Base-by-base conservation (phyloP, 2,329 filamentous ascomycete genomes). In the Aspergillus pseudoterreus region DNA sequence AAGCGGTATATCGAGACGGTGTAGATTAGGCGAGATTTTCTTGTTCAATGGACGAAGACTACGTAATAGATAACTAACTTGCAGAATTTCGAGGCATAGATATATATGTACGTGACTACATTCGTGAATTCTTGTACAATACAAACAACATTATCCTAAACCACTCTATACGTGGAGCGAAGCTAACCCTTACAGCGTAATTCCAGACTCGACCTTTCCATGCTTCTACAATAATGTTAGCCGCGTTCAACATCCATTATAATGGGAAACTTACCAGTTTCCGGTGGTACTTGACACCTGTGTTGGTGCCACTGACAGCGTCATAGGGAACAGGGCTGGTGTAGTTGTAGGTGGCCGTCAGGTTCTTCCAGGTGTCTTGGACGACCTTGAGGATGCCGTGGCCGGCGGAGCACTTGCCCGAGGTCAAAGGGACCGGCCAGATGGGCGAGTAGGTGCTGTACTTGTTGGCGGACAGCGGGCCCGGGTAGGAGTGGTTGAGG, bases 1-100 rank as follows among this genome's bases (percentile, higher is more conserved):
- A 83, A 82, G 72, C 78, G 87, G 54, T 90, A 90, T 62, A 87
- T 90, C 55, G 86, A 90, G 71, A 87, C 84, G 14, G 84, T 88
- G 48, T 84, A 59, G 36, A 22, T 22, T 22, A 22, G 22, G 6
- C 6, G 22, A 22, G 22, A 22, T 6, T 22, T 6, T 22, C 1
- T 22, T 22, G 22, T 6, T 22, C 22, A 22, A 22, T 22, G 22
- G 22, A 22, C 22, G 22, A 22, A 22, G 4, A 22, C 22, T 22
- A 22, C 22, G 22, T 5, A 22, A 22, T 6, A 22, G 22, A 22
- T 22, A 22, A 22, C 22, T 22, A 5, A 22, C 22, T 22, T 22
- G 6, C 22, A 22, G 22, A 22, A 22, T 22, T 22, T 22, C 22
- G 22, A 22, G 22, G 14, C 6, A 9, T 30, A 30, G 27, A 30